phyloP scores from a whole-genome alignment of 768 basidiomycete species.

The Podaxis carcinomalis region DNA sequence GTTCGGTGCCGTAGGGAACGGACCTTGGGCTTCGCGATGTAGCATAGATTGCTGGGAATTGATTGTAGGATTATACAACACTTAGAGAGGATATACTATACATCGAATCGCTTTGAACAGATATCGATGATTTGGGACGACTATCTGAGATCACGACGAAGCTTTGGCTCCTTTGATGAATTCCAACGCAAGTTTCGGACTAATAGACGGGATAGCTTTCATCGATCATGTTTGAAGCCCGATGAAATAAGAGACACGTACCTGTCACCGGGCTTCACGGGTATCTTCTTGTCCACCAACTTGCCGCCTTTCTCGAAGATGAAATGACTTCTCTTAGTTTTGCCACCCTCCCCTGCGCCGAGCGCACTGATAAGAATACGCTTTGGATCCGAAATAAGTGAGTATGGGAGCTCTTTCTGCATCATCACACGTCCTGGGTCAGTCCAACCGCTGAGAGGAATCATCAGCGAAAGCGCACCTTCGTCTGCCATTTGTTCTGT shows the following conservation, averaged over 20 bases:
- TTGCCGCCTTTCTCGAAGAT: constrained; percentile 91
- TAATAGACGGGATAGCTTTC: neutral
- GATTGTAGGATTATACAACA: neutral
- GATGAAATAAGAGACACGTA: constrained; percentile 22
- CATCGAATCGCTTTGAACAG: neutral
- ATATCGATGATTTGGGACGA: neutral
- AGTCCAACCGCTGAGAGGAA: neutral
- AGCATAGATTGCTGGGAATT: neutral
- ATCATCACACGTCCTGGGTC: neutral
- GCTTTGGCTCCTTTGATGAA: neutral
- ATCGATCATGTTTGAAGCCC: neutral
- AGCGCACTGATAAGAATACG: constrained; percentile 73
- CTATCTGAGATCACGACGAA: neutral
- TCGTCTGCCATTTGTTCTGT: constrained; percentile 82
- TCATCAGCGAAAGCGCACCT: constrained; percentile 41
- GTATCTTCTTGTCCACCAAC: constrained; percentile 77
- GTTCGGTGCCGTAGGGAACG: neutral
- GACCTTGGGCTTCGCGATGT: neutral
- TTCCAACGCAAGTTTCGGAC: constrained; percentile 4
- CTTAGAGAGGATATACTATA: neutral
- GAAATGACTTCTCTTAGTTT: constrained; percentile 90
- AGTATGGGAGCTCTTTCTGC: constrained; percentile 82
- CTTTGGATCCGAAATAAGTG: constrained; percentile 87
- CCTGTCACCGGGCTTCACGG: constrained; percentile 88
- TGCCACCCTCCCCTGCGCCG: constrained; percentile 75